phyloP scores from a whole-genome alignment of 805 yeast species.

The Grigorovia humatica region DNA sequence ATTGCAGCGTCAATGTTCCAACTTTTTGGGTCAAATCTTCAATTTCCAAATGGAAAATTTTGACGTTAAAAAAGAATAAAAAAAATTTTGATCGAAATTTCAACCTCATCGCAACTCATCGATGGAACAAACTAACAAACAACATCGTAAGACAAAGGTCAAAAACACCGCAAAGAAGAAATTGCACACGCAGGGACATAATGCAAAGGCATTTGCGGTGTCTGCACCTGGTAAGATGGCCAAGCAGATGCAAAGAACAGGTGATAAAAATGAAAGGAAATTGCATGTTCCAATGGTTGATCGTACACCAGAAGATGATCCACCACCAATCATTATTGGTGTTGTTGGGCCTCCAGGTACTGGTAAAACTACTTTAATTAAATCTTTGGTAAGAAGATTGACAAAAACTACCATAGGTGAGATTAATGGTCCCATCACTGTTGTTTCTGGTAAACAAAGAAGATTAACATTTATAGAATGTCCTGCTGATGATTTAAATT shows the following conservation, averaged over 20 bases:
- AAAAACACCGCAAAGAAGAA: constrained; percentile 69
- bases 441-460: constrained; percentile 90
- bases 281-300: constrained; percentile 97
- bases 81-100: constrained; percentile 2
- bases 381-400: constrained; percentile 76
- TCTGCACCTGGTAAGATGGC: constrained; percentile 80
- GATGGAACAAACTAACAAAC: constrained; percentile 62
- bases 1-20: no score
- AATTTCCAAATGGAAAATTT: not conserved
- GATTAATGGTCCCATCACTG: constrained; percentile 91
- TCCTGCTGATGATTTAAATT: constrained; percentile 72
- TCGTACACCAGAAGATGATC: constrained; percentile 93
- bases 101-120: constrained; percentile 3
- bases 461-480: constrained; percentile 90
- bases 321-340: constrained; percentile 93
- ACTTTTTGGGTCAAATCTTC: not conserved
- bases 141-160: constrained; percentile 59
- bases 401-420: constrained; percentile 81
- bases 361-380: constrained; percentile 88
- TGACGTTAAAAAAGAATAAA: not conserved
- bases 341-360: constrained; percentile 99
- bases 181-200: constrained; percentile 76
- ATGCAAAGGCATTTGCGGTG: constrained; percentile 77
- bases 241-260: constrained; percentile 71
- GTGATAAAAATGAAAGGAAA: constrained; percentile 70